These are phyloP conservation scores for Elongisporangium anandrum DNA, from an alignment of 352 stramenopile genomes.

Conservation along the genomic window DNA sequence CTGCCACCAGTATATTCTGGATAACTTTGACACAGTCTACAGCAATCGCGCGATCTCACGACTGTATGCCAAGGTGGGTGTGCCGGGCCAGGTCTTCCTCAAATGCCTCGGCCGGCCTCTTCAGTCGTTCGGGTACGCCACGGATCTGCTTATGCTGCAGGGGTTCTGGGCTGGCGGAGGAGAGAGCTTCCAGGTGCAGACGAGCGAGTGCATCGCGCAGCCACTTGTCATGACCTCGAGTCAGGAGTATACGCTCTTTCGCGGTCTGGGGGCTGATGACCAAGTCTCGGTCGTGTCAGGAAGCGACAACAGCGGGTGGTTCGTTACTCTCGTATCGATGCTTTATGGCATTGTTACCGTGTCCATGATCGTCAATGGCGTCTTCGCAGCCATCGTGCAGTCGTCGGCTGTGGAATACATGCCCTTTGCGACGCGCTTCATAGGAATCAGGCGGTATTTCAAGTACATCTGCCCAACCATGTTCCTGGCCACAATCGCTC, in stretches of 20 bases:
- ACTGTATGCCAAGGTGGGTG: constrained; percentile 13
- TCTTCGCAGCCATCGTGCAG: constrained; percentile 8
- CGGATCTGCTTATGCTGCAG: constrained; percentile 27
- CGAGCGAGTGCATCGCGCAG: constrained; percentile 21
- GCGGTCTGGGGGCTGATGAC: constrained; percentile 10
- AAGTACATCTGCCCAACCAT: neutral
- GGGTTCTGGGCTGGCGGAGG: constrained; percentile 24
- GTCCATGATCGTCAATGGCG: constrained; percentile 12
- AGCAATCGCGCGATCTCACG: constrained; percentile 6
- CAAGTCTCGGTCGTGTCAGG: constrained; percentile 7
- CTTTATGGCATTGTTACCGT: constrained; percentile 23
- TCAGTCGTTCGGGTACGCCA: constrained; percentile 18
- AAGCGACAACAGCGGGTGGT: constrained; percentile 13
- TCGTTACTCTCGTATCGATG: constrained; percentile 13
- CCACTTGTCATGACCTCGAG: constrained; percentile 3
- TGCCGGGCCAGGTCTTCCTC: constrained; percentile 18
- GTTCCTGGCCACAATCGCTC: constrained; percentile 4
- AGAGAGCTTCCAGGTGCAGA: constrained; percentile 28
- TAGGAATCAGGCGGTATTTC: no score
- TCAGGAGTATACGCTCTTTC: constrained; percentile 17
- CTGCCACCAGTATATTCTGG: constrained; percentile 25
- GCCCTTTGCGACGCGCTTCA: constrained; percentile 7
- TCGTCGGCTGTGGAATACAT: constrained; percentile 10
- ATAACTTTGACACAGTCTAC: constrained; percentile 21
- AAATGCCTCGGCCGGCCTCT: constrained; percentile 18